A percentile compares a stretch with the other conserved stretches of the same genome.
phyloP scores from a whole-genome alignment of 2,329 filamentous ascomycete genomes.

The Fusarium penzigii region DNA sequence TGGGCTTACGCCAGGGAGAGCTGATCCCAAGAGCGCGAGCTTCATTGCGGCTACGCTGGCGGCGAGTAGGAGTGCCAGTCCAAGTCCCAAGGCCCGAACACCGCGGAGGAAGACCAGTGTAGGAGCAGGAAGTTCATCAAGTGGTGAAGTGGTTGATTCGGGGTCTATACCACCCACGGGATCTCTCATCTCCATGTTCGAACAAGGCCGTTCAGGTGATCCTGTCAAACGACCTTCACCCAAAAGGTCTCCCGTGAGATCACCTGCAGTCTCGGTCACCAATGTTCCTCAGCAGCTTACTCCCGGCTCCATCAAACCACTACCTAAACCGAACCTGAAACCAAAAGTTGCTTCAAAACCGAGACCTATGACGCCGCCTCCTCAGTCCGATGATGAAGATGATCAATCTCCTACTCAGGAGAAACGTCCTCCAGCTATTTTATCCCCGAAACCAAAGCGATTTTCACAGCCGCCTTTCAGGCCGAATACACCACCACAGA shows the following conservation, averaged over 20 bases:
- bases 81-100: slow-evolving; percentile 30
- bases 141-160: slow-evolving; percentile 44
- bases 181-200: slow-evolving; percentile 69
- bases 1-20: slow-evolving; percentile 10
- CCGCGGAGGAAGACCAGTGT: slow-evolving; percentile 33
- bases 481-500: slow-evolving; percentile 31
- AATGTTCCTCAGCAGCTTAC: slow-evolving; percentile 15
- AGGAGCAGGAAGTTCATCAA: slow-evolving; percentile 30
- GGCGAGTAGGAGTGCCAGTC: slow-evolving; percentile 51
- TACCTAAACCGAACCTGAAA: slow-evolving; percentile 30
- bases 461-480: slow-evolving; percentile 32
- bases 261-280: slow-evolving; percentile 8
- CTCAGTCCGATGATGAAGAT: slow-evolving; percentile 10
- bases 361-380: slow-evolving; percentile 20
- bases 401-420: not conserved
- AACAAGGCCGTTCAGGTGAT: slow-evolving; percentile 46
- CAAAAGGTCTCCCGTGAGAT: slow-evolving; percentile 17
- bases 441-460: slow-evolving; percentile 38
- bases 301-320: not conserved
- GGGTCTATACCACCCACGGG: slow-evolving; percentile 62
- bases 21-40: slow-evolving; percentile 56
- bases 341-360: slow-evolving; percentile 28
- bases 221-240: slow-evolving; percentile 36
- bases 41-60: slow-evolving; percentile 58
- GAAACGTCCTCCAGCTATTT: slow-evolving; percentile 26